These are phyloP conservation scores for Mucor irregularis DNA, from an alignment of 371 early-diverging fungal species.

Conservation along the genomic window DNA sequence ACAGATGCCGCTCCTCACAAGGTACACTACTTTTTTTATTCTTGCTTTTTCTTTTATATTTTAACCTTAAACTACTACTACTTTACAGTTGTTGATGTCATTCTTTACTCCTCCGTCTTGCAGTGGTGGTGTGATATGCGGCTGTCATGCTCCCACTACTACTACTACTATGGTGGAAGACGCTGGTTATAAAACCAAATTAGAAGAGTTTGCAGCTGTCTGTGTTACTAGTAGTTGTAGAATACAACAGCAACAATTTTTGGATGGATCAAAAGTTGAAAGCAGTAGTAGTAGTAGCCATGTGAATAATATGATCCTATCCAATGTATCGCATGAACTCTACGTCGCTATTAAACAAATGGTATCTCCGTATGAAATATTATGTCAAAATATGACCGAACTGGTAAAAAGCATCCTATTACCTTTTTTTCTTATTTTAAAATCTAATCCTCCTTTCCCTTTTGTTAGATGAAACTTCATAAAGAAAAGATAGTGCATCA, in stretches of 20 bases:
- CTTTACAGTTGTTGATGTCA: conserved; percentile 37
- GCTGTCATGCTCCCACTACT: background rate
- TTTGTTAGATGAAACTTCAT: conserved; percentile 30
- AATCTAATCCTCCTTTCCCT: background rate
- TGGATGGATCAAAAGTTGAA: too few relatives aligned
- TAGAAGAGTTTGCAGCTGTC: conserved; percentile 41
- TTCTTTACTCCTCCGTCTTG: conserved; percentile 30
- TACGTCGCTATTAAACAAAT: conserved; percentile 38
- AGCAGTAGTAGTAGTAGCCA: conserved; percentile 1
- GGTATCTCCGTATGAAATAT: conserved; percentile 32
- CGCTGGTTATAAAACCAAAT: conserved; percentile 17
- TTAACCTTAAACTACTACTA: too few relatives aligned
- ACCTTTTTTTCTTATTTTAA: background rate
- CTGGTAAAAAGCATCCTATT: conserved; percentile 26
- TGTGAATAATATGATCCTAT: conserved; percentile 30
- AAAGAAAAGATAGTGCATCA: conserved; percentile 22
- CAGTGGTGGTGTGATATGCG: background rate
- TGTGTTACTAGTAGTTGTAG: conserved; percentile 26
- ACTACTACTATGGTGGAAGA: background rate
- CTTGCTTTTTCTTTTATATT: too few relatives aligned
- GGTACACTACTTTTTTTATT: conserved; percentile 23
- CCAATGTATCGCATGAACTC: conserved; percentile 33
- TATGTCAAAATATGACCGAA: conserved; percentile 40
- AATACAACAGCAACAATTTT: too few relatives aligned
- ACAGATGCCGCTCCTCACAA: conserved; percentile 37